Evolutionary conservation across 2,329 filamentous ascomycete genomes (phyloP).

Genomic region (Fusarium sp.): DNA sequence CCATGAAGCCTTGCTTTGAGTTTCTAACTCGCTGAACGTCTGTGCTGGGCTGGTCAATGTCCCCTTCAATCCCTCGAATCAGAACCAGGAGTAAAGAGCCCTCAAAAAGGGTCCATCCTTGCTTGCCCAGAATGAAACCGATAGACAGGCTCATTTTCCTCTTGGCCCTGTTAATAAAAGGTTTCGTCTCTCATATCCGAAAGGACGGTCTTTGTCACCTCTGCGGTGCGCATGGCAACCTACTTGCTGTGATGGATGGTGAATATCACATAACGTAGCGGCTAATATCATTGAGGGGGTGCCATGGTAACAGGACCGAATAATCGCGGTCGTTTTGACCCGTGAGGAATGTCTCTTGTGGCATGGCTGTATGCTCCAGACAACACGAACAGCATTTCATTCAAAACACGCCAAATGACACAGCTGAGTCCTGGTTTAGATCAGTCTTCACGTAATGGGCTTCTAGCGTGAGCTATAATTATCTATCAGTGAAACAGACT

Average conservation of each 20-base stretch:
- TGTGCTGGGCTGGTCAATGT: slow-evolving; percentile 23
- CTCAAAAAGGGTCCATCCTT: slow-evolving; percentile 22
- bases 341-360: slow-evolving; percentile 25
- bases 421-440: not conserved
- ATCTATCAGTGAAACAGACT: slow-evolving; percentile 3
- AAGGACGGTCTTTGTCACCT: not conserved
- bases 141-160: slow-evolving; percentile 1
- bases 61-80: slow-evolving; percentile 26
- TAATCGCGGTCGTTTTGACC: slow-evolving; percentile 3
- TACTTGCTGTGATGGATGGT: not conserved
- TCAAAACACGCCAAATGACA: slow-evolving; percentile 15
- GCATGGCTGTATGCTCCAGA: not conserved
- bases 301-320: slow-evolving; percentile 27
- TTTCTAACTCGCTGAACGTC: slow-evolving; percentile 13
- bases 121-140: not conserved
- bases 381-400: not conserved
- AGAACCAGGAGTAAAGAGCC: slow-evolving; percentile 9
- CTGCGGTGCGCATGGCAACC: not conserved
- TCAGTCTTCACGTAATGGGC: not conserved
- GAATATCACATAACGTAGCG: slow-evolving; percentile 13
- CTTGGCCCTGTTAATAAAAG: not conserved
- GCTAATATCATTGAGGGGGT: slow-evolving; percentile 18
- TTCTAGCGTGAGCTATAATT: slow-evolving; percentile 19
- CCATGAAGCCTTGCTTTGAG: slow-evolving; percentile 22
- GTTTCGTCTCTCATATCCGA: not conserved